Evolutionary conservation across 1,284 basidiomycete species (phyloP), one percentile per base, ranked within the genome.

Genomic region (Boletus smithii): DNA sequence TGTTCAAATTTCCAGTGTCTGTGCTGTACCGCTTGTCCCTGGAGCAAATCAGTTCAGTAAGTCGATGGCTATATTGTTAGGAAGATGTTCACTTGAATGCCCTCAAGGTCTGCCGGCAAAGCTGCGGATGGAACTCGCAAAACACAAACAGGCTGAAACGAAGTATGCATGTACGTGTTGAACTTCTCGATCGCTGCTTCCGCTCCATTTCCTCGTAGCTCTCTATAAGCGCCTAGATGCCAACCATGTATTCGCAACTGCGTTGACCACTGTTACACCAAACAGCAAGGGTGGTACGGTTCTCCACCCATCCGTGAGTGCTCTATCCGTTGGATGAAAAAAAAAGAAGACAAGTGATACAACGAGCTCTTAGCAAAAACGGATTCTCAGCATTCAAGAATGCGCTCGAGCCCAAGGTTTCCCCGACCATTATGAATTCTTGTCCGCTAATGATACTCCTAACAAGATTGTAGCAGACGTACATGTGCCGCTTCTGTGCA

Each of bases 331-430:
- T 30, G 14, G 22, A n/a, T n/a, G n/a, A 24, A 13, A 17, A 18
- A 26, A 17, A 22, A 14, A 11, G 18, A 17, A 30, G 24, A 8
- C n/a, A 26, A 18, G 45, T 34, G 46, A 38, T 42, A 48, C 17
- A 44, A 42, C 14, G 4, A 18, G 0, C 16, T 32, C 11, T 27
- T 45, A 87, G 80, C 82, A 86, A 80, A 80, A 78, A 53, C 75
- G 85, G 7, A 74, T 83, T 23, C 57, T 85, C 27, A 83, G 73
- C 5, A 73, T 85, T 13, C 73, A 79, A 20, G 85, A 88, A 58
- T 75, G 73, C 42, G 85, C 85, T 11, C 73, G 85, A 24, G 77
- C 81, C 0, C 85, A 88, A 65, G 85, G 85, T 0, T 88, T 88
- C 53, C 84, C 85, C 0, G 85, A 88, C 53, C 38, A 68, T 29